Evolutionary conservation across 2,329 filamentous ascomycete genomes (phyloP), one percentile per base, ranked within the genome.

Genomic region (Pseudogymnoascus sp.): DNA sequence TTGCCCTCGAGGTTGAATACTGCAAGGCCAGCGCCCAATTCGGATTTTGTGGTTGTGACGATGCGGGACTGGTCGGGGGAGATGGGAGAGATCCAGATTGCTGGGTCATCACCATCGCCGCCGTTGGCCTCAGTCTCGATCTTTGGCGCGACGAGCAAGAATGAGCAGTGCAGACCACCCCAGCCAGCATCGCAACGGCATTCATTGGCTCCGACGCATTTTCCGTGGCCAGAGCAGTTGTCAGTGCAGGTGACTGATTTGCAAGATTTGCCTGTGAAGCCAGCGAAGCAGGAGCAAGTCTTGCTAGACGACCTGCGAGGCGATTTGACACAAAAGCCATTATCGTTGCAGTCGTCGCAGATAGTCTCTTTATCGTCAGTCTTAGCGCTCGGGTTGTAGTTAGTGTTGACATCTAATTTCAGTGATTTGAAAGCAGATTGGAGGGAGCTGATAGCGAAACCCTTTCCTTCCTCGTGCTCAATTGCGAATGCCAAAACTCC

Each of bases 1-100:
- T 78, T 80, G 0, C 81, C 81, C 7, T 72, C 70, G 1, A 83
- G 69, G 61, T 83, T 78, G 35, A 80, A 83, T 0, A 83, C 78
- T 0, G 73, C 76, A 4, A 83, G 74, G 0, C 81, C 81, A 5
- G 80, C 76, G 0, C 80, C 80, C 1, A 74, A 68, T 4, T 77
- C 74, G 1, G 79, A 81, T 66, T 83, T 83, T 11, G 78, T 80
- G 0, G 81, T 83, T 0, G 79, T 82, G 31, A 83, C 77, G 35
- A 83, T 77, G 16, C 75, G 79, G 4, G 81, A 83, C 55, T 76
- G 69, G 0, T 75, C 73, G 0, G 73, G 72, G 0, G 73, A 67
- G 1, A 70, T 66, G 0, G 78, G 77, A 0, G 78, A 79, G 60
- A 81, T 77, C 79, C 78, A 81, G 23, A 81, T 77, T 0, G 78